Percentiles rank a stretch among this genome's conserved stretches.
These are phyloP conservation scores for Singerocomus inundabilis DNA, from an alignment of 1,284 basidiomycete genomes.

Conservation along the genomic window DNA sequence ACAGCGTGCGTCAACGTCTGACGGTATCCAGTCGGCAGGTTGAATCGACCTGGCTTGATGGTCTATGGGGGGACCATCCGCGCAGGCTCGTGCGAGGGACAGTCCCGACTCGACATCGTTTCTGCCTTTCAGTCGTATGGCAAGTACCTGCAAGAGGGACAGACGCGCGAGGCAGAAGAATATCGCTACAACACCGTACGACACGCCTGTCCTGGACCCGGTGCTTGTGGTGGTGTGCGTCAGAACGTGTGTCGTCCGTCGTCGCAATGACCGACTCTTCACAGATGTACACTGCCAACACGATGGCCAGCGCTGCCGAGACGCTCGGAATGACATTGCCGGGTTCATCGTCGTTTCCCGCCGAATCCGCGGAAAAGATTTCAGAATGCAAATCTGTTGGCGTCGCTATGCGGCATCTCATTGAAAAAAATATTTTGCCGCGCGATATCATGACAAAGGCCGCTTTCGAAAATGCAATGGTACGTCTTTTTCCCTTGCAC, in stretches of 20 bases:
- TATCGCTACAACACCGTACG: conserved; percentile 83
- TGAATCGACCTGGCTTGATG: conserved; percentile 95
- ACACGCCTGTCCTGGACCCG: conserved; percentile 92
- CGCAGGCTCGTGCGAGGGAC: conserved; percentile 82
- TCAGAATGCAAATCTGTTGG: conserved; percentile 85
- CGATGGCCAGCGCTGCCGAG: conserved; percentile 92
- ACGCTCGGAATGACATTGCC: conserved; percentile 94
- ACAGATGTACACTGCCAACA: conserved; percentile 95
- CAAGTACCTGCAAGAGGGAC: conserved; percentile 86
- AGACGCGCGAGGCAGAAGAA: conserved; percentile 78
- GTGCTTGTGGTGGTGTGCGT: conserved; percentile 92
- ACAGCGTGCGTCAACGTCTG: conserved; percentile 18
- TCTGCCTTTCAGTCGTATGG: conserved; percentile 96
- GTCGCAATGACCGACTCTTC: conserved; percentile 25
- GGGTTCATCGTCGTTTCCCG: conserved; percentile 94
- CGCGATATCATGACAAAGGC: conserved; percentile 94
- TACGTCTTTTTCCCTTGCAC: conserved; percentile 33
- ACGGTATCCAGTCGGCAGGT: conserved; percentile 67
- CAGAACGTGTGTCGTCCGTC: conserved; percentile 9
- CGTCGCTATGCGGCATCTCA: conserved; percentile 76
- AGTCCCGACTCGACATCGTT: conserved; percentile 85
- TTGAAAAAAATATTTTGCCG: conserved; percentile 91
- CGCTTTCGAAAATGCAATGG: conserved; percentile 98
- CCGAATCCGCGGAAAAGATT: conserved; percentile 84
- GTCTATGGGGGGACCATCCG: conserved; percentile 96